Percentiles rank a stretch among this genome's conserved stretches.
Evolutionary conservation across 805 yeast species (phyloP).

Genomic region (Kluyveromyces lactis): DNA sequence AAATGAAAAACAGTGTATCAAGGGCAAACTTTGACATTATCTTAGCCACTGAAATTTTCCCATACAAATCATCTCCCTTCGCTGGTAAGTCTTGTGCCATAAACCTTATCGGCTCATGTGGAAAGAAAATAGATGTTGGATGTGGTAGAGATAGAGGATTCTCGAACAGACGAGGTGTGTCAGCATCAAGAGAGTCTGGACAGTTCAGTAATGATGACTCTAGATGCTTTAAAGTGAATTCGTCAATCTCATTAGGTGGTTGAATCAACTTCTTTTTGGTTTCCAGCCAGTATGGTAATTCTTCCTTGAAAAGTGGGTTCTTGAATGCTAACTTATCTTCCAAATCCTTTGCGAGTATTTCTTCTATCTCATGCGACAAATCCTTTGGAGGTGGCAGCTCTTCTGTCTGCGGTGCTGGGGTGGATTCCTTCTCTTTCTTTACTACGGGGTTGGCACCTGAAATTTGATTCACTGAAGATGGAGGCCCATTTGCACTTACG

Average conservation of each 20-base stretch:
- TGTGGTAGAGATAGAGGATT: conserved; percentile 73
- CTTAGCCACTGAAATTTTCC: conserved; percentile 41
- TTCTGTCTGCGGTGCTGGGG: conserved; percentile 1
- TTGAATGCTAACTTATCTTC: conserved; percentile 19
- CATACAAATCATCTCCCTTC: conserved; percentile 23
- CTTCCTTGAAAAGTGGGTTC: conserved; percentile 24
- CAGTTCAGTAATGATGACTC: conserved; percentile 79
- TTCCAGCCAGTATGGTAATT: conserved; percentile 23
- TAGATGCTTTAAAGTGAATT: conserved; percentile 31
- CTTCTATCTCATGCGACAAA: conserved; percentile 21
- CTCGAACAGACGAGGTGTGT: conserved; percentile 55
- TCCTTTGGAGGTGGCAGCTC: conserved; percentile 22
- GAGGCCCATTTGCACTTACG: conserved; percentile 7
- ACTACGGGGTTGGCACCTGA: background rate
- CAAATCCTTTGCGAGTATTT: conserved; percentile 20
- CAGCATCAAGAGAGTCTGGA: conserved; percentile 91
- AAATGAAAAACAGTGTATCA: conserved; percentile 86
- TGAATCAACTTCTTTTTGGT: conserved; percentile 24
- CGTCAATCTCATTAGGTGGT: conserved; percentile 25
- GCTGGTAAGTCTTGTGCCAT: conserved; percentile 16
- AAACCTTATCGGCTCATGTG: conserved; percentile 36
- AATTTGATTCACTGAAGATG: background rate
- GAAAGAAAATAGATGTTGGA: conserved; percentile 85
- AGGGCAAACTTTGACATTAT: conserved; percentile 65
- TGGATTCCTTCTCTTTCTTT: conserved; percentile 7